Percentiles rank a stretch among this genome's conserved stretches.
Conservation (phyloP, 108 stramenopile species). For the Mediolabrus comicus region DNA sequence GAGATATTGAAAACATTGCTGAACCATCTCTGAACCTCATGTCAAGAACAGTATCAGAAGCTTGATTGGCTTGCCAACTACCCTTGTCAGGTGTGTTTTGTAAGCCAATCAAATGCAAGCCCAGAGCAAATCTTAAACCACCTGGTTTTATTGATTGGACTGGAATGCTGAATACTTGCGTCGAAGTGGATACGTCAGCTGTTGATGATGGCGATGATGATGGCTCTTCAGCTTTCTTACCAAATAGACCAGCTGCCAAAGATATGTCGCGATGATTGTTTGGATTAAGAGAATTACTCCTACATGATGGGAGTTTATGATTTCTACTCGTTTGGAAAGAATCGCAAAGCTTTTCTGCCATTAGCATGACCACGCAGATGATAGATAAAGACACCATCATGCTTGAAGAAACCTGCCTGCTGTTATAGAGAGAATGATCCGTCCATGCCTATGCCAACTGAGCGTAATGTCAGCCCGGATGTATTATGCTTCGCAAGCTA, state of each 20-base stretch:
- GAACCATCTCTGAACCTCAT: slow-evolving; percentile 65
- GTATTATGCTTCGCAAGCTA: too few species aligned
- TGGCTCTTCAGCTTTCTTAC: background rate
- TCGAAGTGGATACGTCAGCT: background rate
- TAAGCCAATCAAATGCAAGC: slow-evolving; percentile 66
- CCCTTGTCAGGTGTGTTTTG: slow-evolving; percentile 63
- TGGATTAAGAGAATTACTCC: background rate
- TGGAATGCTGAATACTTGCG: slow-evolving; percentile 32
- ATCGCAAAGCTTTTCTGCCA: background rate
- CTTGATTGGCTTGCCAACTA: slow-evolving; percentile 57
- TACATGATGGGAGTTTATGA: background rate
- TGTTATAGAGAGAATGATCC: too few species aligned
- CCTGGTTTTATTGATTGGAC: slow-evolving; percentile 67
- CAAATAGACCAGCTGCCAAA: slow-evolving; percentile 14
- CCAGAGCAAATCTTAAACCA: slow-evolving; percentile 65
- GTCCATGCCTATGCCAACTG: too few species aligned
- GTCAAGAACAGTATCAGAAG: slow-evolving; percentile 54
- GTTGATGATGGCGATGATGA: background rate
- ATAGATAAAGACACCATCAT: background rate
- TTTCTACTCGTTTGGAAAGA: background rate
- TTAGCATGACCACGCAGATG: background rate
- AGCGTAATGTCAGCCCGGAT: too few species aligned
- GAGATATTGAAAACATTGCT: slow-evolving; percentile 54
- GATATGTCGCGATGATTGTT: background rate
- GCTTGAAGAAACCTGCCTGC: too few species aligned